Conservation (phyloP, 2,329 filamentous ascomycete species). For the Fusarium dlaminii region DNA sequence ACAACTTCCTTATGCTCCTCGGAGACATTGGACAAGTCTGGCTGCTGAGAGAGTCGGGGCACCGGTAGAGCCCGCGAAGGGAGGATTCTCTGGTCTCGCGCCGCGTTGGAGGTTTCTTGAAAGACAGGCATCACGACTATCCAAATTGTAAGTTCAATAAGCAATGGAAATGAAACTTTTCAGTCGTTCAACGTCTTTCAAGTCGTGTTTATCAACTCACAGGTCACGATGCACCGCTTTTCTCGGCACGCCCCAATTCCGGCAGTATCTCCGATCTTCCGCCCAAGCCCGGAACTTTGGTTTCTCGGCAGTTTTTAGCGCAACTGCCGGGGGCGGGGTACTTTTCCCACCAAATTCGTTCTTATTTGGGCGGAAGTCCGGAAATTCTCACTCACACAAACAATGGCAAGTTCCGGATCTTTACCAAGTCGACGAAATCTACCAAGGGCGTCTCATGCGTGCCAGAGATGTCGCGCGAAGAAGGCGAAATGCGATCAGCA, state of each 20-base stretch:
- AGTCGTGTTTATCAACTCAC: neutral
- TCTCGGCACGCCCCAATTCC: neutral
- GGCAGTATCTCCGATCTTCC: conserved; percentile 3
- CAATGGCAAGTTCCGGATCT: neutral
- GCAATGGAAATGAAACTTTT: neutral
- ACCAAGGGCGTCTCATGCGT: conserved; percentile 2
- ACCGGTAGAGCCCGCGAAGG: neutral
- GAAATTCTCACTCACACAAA: neutral
- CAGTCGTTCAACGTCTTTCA: neutral
- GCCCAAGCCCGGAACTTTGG: neutral
- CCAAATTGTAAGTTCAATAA: accelerated
- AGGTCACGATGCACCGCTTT: neutral
- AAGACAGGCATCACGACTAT: conserved; percentile 8
- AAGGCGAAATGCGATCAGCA: conserved; percentile 3
- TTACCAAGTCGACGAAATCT: neutral
- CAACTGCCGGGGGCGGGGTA: neutral
- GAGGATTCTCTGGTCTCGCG: conserved; percentile 2
- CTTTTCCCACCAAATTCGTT: neutral
- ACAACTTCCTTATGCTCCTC: conserved; percentile 5
- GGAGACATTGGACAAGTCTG: neutral
- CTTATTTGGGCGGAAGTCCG: neutral
- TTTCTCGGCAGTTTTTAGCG: neutral
- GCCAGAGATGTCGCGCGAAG: neutral
- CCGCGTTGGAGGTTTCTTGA: conserved; percentile 5
- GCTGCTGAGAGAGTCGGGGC: neutral